Evolutionary conservation across 2,329 filamentous ascomycete genomes (phyloP), one percentile per base, ranked within the genome.

Genomic region (Macrophomina tecta): DNA sequence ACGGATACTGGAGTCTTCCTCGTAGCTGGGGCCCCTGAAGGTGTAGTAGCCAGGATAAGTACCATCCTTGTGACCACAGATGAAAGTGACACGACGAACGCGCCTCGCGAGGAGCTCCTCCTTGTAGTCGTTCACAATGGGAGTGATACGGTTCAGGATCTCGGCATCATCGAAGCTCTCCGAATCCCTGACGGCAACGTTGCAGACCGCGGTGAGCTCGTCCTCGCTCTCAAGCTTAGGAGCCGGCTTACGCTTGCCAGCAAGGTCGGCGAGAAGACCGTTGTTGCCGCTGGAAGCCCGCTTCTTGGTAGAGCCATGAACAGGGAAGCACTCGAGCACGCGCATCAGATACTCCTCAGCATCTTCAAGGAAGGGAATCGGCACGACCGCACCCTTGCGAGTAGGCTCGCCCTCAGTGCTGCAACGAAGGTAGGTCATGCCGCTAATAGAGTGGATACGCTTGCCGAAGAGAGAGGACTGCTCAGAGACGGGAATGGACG

Each of bases 1-100:
- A 83, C 95, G 94, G 76, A 99, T 98, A 79, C 91, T 97, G 79
- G 92, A 89, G 75, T 99, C 95, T 81, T 99, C 95, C 63, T 88
- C 85, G 80, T 97, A 99, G 62, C 84, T 82, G 34, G 95, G 94
- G 5, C 94, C 94, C 77, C 95, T 91, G 92, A 98, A 99, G 51
- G 95, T 99, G 86, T 92, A 98, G 87, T 99, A 98, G 56, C 92
- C 93, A 28, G 94, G 95, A 79, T 98, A 97, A 14, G 92, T 93
- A 65, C 94, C 95, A 76, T 99, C 93, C 76, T 90, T 93, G 83
- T 92, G 93, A 66, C 95, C 95, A 76, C 94, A 97, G 79, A 98
- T 95, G 83, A 99, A 97, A 60, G 94, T 97, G 66, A 99, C 82
- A 72, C 95, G 92, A 70, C 95, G 93, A 58, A 99, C 90, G 61